Conservation (phyloP, 2,329 filamentous ascomycete species). For the Magnaporthiopsis rhizophila region DNA sequence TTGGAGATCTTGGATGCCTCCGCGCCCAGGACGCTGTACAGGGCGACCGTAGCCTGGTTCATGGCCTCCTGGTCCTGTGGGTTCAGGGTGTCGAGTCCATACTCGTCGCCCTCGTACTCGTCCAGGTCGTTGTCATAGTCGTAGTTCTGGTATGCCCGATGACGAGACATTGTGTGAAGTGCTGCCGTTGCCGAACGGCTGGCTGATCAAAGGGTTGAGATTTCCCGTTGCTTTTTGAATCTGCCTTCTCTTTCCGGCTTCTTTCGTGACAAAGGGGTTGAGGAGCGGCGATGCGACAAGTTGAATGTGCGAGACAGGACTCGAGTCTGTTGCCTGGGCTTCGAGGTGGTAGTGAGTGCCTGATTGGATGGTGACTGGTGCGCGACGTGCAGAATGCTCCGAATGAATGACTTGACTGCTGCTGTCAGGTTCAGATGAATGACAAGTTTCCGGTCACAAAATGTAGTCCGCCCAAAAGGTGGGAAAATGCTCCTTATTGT, state of each 20-base stretch:
- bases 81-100: slow-evolving; percentile 37
- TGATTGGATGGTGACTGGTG: background rate
- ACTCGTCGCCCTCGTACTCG: slow-evolving; percentile 38
- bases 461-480: background rate
- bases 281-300: background rate
- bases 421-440: background rate
- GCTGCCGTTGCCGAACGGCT: background rate
- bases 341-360: background rate
- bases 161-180: slow-evolving; percentile 30
- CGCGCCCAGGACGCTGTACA: slow-evolving; percentile 56
- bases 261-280: background rate
- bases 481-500: background rate
- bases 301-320: background rate
- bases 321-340: background rate
- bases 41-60: slow-evolving; percentile 56
- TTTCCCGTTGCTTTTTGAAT: background rate
- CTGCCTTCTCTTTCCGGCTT: background rate
- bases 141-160: slow-evolving; percentile 37
- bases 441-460: background rate
- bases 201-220: background rate
- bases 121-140: slow-evolving; percentile 44
- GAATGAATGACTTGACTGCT: too few relatives aligned
- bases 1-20: slow-evolving; percentile 48
- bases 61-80: slow-evolving; percentile 44
- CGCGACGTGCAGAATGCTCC: background rate